These are phyloP conservation scores for Cytospora paraplurivora DNA, from an alignment of 2,329 filamentous ascomycete genomes.

Conservation along the genomic window DNA sequence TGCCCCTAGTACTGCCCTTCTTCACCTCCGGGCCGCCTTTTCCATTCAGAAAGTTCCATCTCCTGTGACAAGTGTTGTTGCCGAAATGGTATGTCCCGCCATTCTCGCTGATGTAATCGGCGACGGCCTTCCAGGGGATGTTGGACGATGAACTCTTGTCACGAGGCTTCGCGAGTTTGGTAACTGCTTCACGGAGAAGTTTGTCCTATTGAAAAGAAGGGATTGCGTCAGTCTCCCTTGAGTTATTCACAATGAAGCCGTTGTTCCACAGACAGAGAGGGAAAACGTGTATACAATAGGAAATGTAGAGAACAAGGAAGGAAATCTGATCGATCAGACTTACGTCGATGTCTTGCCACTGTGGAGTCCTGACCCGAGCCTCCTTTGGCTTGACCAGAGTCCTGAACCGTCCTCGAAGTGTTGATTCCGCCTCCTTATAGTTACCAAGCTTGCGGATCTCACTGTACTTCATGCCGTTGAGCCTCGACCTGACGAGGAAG, in stretches of 20 bases:
- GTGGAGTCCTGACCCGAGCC: conserved; percentile 65
- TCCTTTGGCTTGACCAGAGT: conserved; percentile 65
- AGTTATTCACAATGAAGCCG: neutral
- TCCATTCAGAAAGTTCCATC: conserved; percentile 52
- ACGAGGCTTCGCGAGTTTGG: conserved; percentile 38
- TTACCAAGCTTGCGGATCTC: conserved; percentile 59
- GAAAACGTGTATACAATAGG: conserved; percentile 11
- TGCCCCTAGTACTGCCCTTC: neutral
- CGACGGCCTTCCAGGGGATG: conserved; percentile 60
- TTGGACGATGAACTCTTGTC: conserved; percentile 39
- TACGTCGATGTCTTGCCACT: conserved; percentile 66
- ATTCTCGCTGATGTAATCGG: conserved; percentile 52
- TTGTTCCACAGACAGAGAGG: neutral
- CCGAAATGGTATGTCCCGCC: conserved; percentile 63
- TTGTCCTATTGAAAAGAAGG: conserved; percentile 40
- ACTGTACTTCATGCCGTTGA: conserved; percentile 62
- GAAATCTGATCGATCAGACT: conserved; percentile 47
- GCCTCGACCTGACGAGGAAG: conserved; percentile 57
- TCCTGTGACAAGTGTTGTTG: conserved; percentile 59
- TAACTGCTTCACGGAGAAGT: conserved; percentile 49
- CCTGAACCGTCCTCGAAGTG: conserved; percentile 68
- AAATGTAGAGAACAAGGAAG: neutral
- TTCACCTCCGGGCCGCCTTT: conserved; percentile 9
- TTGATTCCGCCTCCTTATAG: conserved; percentile 69
- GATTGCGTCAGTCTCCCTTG: neutral